Conservation (phyloP, 2,329 filamentous ascomycete species). For the Alternaria viburni region DNA sequence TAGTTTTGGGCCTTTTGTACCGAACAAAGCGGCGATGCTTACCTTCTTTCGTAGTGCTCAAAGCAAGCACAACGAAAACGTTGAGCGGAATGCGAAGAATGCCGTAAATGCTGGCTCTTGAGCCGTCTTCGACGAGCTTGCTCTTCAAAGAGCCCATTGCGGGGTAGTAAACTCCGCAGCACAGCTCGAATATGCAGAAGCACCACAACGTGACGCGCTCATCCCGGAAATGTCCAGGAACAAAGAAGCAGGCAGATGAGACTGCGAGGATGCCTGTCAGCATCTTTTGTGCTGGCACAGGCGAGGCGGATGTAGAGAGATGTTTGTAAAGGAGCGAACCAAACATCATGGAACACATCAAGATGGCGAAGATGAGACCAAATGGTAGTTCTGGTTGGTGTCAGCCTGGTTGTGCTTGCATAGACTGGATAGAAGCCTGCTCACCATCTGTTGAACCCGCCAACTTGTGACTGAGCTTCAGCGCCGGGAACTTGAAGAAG, state of each 20-base stretch:
- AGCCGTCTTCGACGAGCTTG: slow-evolving; percentile 60
- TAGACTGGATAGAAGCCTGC: not conserved
- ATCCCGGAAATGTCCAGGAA: slow-evolving; percentile 49
- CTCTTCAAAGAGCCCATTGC: slow-evolving; percentile 63
- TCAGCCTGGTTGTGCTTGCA: slow-evolving; percentile 4
- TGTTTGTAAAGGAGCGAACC: slow-evolving; percentile 63
- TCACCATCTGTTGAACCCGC: slow-evolving; percentile 36
- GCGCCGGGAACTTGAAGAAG: slow-evolving; percentile 66
- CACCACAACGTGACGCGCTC: slow-evolving; percentile 61
- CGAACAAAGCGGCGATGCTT: not conserved
- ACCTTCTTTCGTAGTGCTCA: slow-evolving; percentile 44
- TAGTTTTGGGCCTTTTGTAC: slow-evolving; percentile 6
- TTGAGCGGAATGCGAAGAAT: slow-evolving; percentile 66
- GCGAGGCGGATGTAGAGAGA: slow-evolving; percentile 29
- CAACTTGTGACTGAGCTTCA: slow-evolving; percentile 49
- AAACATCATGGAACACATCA: slow-evolving; percentile 66
- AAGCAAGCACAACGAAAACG: slow-evolving; percentile 42
- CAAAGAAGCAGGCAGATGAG: slow-evolving; percentile 39
- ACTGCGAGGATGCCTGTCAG: slow-evolving; percentile 33
- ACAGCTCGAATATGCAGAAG: slow-evolving; percentile 64
- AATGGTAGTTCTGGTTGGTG: slow-evolving; percentile 46
- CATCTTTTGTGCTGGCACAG: slow-evolving; percentile 35
- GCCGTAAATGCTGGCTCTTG: slow-evolving; percentile 62
- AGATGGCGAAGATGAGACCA: slow-evolving; percentile 62
- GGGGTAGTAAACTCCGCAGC: slow-evolving; percentile 65